Conservation (phyloP, 345 rosid species). For the Salix purpurea region DNA sequence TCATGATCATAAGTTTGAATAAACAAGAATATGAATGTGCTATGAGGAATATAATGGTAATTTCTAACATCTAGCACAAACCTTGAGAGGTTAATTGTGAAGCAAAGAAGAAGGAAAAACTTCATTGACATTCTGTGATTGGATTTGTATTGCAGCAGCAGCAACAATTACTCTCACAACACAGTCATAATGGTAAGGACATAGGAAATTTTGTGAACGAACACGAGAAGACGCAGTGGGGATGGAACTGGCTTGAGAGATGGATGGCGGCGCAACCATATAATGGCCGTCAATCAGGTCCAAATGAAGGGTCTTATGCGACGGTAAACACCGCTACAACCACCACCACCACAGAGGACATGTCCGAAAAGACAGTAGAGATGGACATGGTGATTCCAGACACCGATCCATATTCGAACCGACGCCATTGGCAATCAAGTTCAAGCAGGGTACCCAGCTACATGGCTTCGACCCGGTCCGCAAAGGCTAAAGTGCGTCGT, state of each 20-base stretch:
- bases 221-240: slow-evolving; percentile 59
- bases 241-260: slow-evolving; percentile 90
- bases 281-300: slow-evolving; percentile 36
- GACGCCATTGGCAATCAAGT: slow-evolving; percentile 36
- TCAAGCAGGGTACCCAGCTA: slow-evolving; percentile 59
- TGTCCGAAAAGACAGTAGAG: slow-evolving; percentile 83
- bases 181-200: slow-evolving; percentile 31
- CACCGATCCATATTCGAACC: slow-evolving; percentile 23
- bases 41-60: no score
- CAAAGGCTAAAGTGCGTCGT: slow-evolving; percentile 72
- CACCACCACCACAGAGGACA: slow-evolving; percentile 45
- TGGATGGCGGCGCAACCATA: slow-evolving; percentile 91
- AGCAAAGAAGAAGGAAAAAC: not conserved
- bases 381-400: slow-evolving; percentile 46
- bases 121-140: no score
- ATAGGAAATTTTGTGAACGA: slow-evolving; percentile 34
- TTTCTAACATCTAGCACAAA: no score
- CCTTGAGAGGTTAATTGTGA: not conserved
- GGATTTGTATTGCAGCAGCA: slow-evolving; percentile 4
- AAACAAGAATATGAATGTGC: no score
- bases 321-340: slow-evolving; percentile 51
- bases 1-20: no score
- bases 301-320: slow-evolving; percentile 45
- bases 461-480: slow-evolving; percentile 85
- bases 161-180: slow-evolving; percentile 25